Conservation (phyloP, 2,329 filamentous ascomycete genomes). For the Penicillium vulpinum region DNA sequence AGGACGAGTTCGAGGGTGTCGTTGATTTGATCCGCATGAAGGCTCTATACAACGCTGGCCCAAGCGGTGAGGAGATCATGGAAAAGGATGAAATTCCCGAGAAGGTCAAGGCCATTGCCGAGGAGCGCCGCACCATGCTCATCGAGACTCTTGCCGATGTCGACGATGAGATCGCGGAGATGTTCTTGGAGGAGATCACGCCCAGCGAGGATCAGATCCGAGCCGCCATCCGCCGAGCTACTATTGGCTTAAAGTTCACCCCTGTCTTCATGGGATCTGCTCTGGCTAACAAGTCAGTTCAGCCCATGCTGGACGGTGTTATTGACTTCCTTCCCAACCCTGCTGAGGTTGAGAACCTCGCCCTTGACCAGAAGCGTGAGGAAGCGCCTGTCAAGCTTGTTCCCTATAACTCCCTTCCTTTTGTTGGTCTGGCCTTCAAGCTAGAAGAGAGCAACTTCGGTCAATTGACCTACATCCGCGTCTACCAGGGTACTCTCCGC, state of each 20-base stretch:
- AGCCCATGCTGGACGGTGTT: constrained; percentile 95
- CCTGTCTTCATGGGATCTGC: constrained; percentile 97
- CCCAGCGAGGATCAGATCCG: constrained; percentile 83
- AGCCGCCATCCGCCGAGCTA: constrained; percentile 85
- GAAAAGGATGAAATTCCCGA: constrained; percentile 78
- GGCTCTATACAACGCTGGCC: constrained; percentile 87
- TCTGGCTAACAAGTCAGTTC: constrained; percentile 88
- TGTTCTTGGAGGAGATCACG: constrained; percentile 83
- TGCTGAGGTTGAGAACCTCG: constrained; percentile 81
- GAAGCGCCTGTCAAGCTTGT: constrained; percentile 84
- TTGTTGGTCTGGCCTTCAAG: constrained; percentile 96
- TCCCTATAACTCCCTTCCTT: constrained; percentile 89
- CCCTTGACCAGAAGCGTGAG: constrained; percentile 75
- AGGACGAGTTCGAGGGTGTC: constrained; percentile 89
- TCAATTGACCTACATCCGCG: constrained; percentile 95
- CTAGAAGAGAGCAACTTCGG: constrained; percentile 98
- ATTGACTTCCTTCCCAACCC: constrained; percentile 96
- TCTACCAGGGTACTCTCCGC: constrained; percentile 88
- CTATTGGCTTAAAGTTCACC: constrained; percentile 85
- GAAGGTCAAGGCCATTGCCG: constrained; percentile 71
- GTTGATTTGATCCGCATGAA: constrained; percentile 92
- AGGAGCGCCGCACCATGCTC: constrained; percentile 79
- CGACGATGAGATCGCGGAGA: constrained; percentile 94
- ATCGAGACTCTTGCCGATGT: constrained; percentile 97
- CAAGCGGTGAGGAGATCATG: constrained; percentile 73